Percentiles rank a stretch among this genome's conserved stretches.
These are phyloP conservation scores for Ceratocystis colombiana DNA, from an alignment of 2,329 filamentous ascomycete genomes.

Conservation along the genomic window DNA sequence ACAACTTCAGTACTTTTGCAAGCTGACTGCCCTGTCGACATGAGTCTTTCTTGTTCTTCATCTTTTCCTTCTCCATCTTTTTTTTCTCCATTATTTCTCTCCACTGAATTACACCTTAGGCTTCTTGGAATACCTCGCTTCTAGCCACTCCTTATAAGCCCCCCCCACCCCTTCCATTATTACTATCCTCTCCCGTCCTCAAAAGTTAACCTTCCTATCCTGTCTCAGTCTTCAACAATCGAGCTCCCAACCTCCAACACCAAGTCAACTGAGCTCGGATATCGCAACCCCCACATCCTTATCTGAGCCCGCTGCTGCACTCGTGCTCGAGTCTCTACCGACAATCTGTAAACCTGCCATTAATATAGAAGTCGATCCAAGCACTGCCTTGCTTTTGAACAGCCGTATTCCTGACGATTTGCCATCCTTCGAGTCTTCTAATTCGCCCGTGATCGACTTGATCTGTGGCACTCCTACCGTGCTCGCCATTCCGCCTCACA, in stretches of 20 bases:
- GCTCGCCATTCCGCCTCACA: conserved; percentile 1
- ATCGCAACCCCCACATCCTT: conserved; percentile 7
- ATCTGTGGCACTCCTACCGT: conserved; percentile 14
- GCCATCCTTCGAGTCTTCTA: not conserved
- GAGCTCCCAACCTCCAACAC: conserved; percentile 12
- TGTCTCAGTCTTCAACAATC: conserved; percentile 9
- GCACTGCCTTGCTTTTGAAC: not conserved
- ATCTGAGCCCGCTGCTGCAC: not conserved
- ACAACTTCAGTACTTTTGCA: too few species aligned
- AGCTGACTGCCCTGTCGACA: not conserved
- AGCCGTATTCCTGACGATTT: not conserved
- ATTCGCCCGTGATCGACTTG: not conserved
- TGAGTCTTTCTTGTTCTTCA: not conserved
- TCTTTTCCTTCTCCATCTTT: not conserved
- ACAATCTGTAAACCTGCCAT: not conserved
- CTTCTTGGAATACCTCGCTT: not conserved
- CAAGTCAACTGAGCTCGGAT: conserved; percentile 6
- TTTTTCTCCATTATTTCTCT: not conserved
- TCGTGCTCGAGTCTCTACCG: not conserved
- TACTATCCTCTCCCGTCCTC: not conserved
- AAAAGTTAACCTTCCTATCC: not conserved
- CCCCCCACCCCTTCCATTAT: not conserved
- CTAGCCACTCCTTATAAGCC: not conserved
- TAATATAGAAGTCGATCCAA: not conserved
- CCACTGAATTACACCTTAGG: too few species aligned